Percentiles rank a stretch among this genome's conserved stretches.
Evolutionary conservation across 192 early-diverging fungal species (phyloP).

Genomic region (Backusella australiensis): DNA sequence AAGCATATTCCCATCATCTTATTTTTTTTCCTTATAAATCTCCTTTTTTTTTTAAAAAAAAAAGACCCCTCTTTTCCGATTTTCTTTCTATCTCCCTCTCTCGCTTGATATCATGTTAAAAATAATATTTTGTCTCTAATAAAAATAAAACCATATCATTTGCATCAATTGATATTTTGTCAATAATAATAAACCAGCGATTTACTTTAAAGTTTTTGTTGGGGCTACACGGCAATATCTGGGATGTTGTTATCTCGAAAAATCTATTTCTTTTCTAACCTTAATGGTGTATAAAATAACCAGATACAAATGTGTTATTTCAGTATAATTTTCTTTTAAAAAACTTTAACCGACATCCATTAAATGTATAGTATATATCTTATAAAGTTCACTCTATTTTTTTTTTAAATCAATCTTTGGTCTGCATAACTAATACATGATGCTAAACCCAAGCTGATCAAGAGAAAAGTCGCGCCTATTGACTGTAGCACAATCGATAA

Average conservation of each 20-base stretch:
- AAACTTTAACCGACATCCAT: background rate
- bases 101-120: background rate
- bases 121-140: background rate
- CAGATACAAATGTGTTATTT: background rate
- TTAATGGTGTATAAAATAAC: background rate
- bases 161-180: conserved; percentile 5
- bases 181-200: background rate
- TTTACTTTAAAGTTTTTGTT: background rate
- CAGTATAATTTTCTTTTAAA: background rate
- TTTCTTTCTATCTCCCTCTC: background rate
- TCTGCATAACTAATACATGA: background rate
- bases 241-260: background rate
- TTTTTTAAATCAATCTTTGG: background rate
- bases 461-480: background rate
- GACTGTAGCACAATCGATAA: background rate
- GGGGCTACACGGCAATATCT: background rate
- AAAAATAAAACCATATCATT: background rate
- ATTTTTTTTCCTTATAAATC: background rate
- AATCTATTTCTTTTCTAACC: background rate
- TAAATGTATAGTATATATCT: background rate
- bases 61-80: background rate
- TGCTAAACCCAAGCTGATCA: background rate
- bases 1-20: background rate
- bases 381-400: background rate
- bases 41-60: conserved; percentile 22